Base-by-base conservation (phyloP, 2,329 filamentous ascomycete genomes). In the Trichoderma sp. region DNA sequence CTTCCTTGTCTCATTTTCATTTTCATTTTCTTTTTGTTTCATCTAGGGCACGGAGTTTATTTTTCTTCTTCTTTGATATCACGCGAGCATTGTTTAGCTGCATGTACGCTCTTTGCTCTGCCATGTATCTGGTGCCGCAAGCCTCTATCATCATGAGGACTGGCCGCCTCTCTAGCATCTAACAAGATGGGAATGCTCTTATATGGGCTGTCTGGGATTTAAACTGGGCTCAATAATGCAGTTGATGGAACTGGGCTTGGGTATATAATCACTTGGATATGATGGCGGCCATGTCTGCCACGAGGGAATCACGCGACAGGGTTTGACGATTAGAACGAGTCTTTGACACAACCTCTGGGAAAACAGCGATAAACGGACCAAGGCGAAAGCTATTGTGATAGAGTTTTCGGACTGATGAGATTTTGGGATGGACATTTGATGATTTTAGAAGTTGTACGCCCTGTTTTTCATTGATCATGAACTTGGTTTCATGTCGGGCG, bases 331-430 rank as follows among this genome's bases (percentile, higher is more conserved):
- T 61, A 34, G 56, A 70, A 28, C 60, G 66, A 51, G 24, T 53
- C n/a, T 30, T 69, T 69, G 57, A 70, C 39, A 62, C 6, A 51
- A 26, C 32, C 39, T 26, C 66, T 62, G 57, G 56, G 65, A 62
- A 69, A 39, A 12, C n/a, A 69, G 21, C 36, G 57, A 61, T 51
- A 58, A 32, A 58, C 30, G 28, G 57, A 30, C 66, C 57, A 15
- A 15, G 18, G 65, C 32, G 58, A 53, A 34, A 21, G 28, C 57
- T n/a, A 62, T 18, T 53, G 39, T 30, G 57, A 70, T 34, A 28
- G 65, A 68, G 53, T 58, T 47, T 58, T n/a, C 12, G 56, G 53
- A 30, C 36, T 60, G 65, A 60, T 68, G 53, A 39, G 34, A 30
- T 47, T 30, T 51, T 60, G 56, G 65, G 65, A n/a, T 2, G 26